phyloP scores from a whole-genome alignment of 192 early-diverging fungal species.

The Mortierella hygrophila region DNA sequence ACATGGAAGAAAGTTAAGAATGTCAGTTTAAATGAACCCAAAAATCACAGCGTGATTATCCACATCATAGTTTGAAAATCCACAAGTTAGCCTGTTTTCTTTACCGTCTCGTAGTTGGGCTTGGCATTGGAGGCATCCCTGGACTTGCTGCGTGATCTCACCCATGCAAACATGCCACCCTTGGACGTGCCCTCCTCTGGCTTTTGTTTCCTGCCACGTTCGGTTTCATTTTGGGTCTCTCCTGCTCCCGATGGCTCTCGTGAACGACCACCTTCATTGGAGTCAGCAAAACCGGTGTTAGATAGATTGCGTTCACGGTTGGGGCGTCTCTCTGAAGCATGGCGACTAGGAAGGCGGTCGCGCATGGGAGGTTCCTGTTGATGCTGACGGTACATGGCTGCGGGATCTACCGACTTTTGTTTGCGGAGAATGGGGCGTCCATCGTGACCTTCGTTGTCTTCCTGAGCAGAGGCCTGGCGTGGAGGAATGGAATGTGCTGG shows the following conservation, averaged over 20 bases:
- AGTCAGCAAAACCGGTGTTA: neutral
- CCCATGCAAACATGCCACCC: constrained; percentile 37
- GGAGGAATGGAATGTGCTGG: constrained; percentile 13
- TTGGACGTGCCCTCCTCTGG: constrained; percentile 32
- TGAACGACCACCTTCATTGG: neutral
- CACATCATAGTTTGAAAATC: neutral
- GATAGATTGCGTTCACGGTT: constrained; percentile 16
- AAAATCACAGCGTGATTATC: neutral
- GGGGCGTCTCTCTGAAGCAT: constrained; percentile 41
- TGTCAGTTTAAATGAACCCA: neutral
- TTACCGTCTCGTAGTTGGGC: constrained; percentile 42
- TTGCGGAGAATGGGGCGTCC: constrained; percentile 29
- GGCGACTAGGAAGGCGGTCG: constrained; percentile 25
- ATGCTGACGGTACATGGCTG: constrained; percentile 38
- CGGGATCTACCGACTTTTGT: constrained; percentile 41
- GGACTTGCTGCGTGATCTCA: constrained; percentile 47
- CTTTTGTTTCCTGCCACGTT: constrained; percentile 32
- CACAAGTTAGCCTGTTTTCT: neutral
- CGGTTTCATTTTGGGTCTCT: constrained; percentile 1
- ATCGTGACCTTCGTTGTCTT: neutral
- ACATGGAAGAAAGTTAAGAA: neutral
- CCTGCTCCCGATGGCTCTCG: constrained; percentile 13
- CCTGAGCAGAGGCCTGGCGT: neutral
- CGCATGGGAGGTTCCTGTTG: constrained; percentile 16
- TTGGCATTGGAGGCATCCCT: constrained; percentile 29